Base-by-base conservation (phyloP, 2,329 filamentous ascomycete genomes). In the Aspergillus eucalypticola region DNA sequence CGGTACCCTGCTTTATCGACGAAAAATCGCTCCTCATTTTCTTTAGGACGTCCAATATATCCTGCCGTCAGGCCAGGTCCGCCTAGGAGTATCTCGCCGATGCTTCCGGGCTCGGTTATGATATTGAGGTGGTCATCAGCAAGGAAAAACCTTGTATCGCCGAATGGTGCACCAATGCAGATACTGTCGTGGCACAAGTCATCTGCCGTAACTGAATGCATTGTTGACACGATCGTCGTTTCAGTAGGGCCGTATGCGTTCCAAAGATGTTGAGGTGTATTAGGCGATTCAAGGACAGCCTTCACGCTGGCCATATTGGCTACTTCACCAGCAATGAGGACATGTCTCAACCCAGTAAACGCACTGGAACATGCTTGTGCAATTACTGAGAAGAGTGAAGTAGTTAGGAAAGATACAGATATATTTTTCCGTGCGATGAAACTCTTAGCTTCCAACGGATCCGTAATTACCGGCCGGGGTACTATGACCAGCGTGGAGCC, bases 21-120 rank as follows among this genome's bases (percentile, higher is more conserved):
- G 6, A 94, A 68, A 65, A 95, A 95, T 75, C 93, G 92, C 65
- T 85, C 77, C 59, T 82, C 76, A 59, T 84, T 92, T 66, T 86
- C 83, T 56, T 84, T 79, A 1, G 79, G 78, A 6, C 80, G 66
- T 11, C 73, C 84, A 1, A 88, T 78, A 68, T 93, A 94, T 2
- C 88, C 88, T 70, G 91, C 88, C 2, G 91, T 89, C 29, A 95
- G 79, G 56, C 91, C 91, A 51, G 84, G 90, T 5, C 91, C 90
- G 35, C 91, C 80, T 13, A 95, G 82, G 61, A 88, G 90, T 5
- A 95, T 86, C 74, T 95, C 91, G n/a, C 92, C 91, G 49, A 88
- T 84, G 69, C 92, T 87, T 8, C 90, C 90, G 3, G 42, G 42
- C 10, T 35, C 32, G 7, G 41, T 54, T 8, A 62, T 58, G 52